Evolutionary conservation across 495 filamentous ascomycete species (phyloP).

Genomic region (Talaromyces nanjingensis): DNA sequence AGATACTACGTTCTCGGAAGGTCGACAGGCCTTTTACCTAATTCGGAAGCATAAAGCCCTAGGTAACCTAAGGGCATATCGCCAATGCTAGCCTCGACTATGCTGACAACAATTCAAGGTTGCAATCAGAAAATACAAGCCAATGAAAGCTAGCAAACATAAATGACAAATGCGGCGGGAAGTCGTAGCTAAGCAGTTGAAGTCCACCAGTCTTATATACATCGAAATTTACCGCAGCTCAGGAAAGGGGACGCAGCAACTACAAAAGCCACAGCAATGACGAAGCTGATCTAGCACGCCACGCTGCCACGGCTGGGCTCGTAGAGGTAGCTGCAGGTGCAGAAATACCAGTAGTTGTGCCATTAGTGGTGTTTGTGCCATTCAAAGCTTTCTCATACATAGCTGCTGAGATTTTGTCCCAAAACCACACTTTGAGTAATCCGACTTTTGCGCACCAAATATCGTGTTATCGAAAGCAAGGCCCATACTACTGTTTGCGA

Average conservation of each 20-base stretch:
- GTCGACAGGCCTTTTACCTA: neutral
- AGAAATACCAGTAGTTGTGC: no score
- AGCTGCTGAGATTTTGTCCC: no score
- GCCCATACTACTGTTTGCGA: no score
- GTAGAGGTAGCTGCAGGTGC: no score
- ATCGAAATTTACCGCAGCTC: neutral
- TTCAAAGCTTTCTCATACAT: no score
- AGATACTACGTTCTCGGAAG: neutral
- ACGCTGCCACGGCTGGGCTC: neutral
- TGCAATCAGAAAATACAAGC: neutral
- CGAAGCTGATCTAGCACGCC: neutral
- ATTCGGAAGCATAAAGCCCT: neutral
- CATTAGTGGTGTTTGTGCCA: no score
- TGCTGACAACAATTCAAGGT: neutral
- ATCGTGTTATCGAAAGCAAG: no score
- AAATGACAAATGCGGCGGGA: neutral
- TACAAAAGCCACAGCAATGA: neutral
- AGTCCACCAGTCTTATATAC: neutral
- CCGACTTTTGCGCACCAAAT: no score
- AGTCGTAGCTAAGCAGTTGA: neutral
- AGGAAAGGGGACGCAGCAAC: neutral
- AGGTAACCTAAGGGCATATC: no score
- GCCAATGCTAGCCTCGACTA: neutral
- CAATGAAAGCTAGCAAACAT: neutral
- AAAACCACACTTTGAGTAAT: no score